Evolutionary conservation across 2,329 filamentous ascomycete species (phyloP), one percentile per base, ranked within the genome.

Genomic region (Beauveria sp.): DNA sequence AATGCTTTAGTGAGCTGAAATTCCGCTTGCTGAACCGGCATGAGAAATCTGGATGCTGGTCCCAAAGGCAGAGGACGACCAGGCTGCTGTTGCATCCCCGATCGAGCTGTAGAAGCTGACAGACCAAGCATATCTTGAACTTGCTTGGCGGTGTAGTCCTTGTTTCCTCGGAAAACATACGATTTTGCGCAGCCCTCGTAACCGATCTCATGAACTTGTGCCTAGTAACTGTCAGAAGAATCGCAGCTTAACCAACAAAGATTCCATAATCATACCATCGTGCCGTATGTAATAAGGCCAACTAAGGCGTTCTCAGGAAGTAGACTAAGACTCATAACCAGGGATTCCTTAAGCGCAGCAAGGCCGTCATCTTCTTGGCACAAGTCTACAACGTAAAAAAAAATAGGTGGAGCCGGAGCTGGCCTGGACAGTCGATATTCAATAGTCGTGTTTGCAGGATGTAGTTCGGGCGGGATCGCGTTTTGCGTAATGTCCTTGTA

Each of bases 101-200:
- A 91, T 66, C 95, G 86, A 65, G 91, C 74, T 42, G 86, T 86
- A 26, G 89, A 81, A 22, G 88, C 84, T 53, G 87, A 81, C 60
- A 97, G 81, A 30, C 93, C 95, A 56, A 99, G 87, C 95, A 99
- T 99, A 72, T 99, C 95, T 75, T 98, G 93, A n/a, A 99, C 92
- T 73, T 98, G 93, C 78, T 98, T 98, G 59, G 93, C 90, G n/a
- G 87, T 84, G 75, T 99, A 99, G 71, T 99, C 95, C 80, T 98
- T 99, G 81, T 87, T 97, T 45, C 95, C 95, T 61, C 93, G 86
- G 82, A 99, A 99, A 47, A 99, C 95, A 70, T 97, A 99, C 6
- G 93, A 97, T 77, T 98, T 99, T 66, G 95, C 91, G 76, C 95
- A 99, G 76, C 98, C 95, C 60, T 90, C 93, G 73, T 99, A 99